These are phyloP conservation scores for Isoetes taiwanensis DNA, from an alignment of 75 land plant species.

Conservation along the genomic window DNA sequence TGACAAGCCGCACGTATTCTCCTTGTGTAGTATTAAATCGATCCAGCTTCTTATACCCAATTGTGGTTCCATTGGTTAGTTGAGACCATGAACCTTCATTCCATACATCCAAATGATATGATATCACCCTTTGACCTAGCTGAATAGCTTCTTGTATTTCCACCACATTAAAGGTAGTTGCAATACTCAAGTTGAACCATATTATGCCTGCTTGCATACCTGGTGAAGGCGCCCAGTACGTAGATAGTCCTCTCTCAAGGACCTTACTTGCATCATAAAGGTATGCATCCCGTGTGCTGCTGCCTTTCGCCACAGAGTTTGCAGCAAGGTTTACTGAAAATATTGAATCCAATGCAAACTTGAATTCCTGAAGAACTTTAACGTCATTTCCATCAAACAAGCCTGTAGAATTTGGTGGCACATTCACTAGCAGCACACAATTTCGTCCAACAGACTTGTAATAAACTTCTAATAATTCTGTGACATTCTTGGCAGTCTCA, in stretches of 20 bases:
- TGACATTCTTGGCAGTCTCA: constrained; percentile 46
- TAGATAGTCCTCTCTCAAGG: constrained; percentile 36
- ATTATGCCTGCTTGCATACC: constrained; percentile 32
- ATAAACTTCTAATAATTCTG: constrained; percentile 51
- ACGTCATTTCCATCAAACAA: constrained; percentile 46
- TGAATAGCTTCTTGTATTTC: constrained; percentile 68
- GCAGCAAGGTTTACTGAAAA: constrained; percentile 44
- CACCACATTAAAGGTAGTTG: constrained; percentile 58
- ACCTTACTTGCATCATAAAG: constrained; percentile 41
- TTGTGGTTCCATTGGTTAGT: constrained; percentile 50
- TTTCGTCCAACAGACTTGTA: constrained; percentile 82
- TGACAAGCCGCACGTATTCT: constrained; percentile 27
- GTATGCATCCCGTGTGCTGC: constrained; percentile 51
- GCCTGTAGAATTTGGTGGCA: constrained; percentile 79
- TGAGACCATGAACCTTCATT: constrained; percentile 18
- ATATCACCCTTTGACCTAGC: constrained; percentile 63
- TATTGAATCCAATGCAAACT: constrained; percentile 35
- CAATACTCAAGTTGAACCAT: constrained; percentile 16
- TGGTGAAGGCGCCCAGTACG: constrained; percentile 68
- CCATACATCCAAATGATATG: constrained; percentile 41
- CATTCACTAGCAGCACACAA: constrained; percentile 74
- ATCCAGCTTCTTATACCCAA: constrained; percentile 78
- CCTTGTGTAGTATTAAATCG: constrained; percentile 27
- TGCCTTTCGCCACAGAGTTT: constrained; percentile 32
- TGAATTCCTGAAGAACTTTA: constrained; percentile 33